Conservation (phyloP, 176 grass and related monocot genomes). For the Chrysopogon serrulatus region DNA sequence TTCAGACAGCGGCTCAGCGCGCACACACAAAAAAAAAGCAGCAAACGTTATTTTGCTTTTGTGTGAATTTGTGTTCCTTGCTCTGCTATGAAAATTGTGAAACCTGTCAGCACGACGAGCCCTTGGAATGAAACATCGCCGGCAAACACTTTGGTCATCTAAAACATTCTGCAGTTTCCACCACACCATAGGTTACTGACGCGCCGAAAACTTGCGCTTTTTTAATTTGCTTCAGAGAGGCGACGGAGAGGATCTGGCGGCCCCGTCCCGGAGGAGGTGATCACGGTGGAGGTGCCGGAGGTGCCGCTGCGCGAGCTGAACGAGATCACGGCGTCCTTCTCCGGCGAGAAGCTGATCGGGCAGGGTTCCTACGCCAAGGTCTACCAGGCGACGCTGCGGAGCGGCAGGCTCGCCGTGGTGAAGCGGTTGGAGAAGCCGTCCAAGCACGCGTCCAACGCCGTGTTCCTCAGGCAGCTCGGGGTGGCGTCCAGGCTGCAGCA, state of each 20-base stretch:
- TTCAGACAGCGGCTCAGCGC: neutral
- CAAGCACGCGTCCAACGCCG: constrained; percentile 39
- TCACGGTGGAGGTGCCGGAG: constrained; percentile 38
- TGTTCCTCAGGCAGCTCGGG: constrained; percentile 38
- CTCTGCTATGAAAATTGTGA: neutral
- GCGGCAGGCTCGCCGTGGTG: constrained; percentile 24
- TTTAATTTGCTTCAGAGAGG: constrained; percentile 6
- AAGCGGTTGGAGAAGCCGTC: constrained; percentile 50
- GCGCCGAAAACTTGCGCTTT: neutral
- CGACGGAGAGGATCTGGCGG: neutral
- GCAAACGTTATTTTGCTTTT: neutral
- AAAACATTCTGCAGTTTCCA: no score
- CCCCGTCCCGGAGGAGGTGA: constrained; percentile 8
- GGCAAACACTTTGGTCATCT: neutral
- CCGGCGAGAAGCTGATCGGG: constrained; percentile 30
- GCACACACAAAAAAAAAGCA: neutral
- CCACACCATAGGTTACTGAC: neutral
- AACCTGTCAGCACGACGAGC: neutral
- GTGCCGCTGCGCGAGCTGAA: constrained; percentile 41
- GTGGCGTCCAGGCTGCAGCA: constrained; percentile 42
- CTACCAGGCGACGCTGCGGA: constrained; percentile 29
- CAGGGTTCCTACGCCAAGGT: constrained; percentile 61
- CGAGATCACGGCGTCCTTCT: constrained; percentile 34
- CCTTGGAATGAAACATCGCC: no score
- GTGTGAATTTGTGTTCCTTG: neutral